A percentile compares a stretch with the other conserved stretches of the same genome.
Evolutionary conservation across 2,329 filamentous ascomycete genomes (phyloP).

Genomic region (Ascochyta fabae): DNA sequence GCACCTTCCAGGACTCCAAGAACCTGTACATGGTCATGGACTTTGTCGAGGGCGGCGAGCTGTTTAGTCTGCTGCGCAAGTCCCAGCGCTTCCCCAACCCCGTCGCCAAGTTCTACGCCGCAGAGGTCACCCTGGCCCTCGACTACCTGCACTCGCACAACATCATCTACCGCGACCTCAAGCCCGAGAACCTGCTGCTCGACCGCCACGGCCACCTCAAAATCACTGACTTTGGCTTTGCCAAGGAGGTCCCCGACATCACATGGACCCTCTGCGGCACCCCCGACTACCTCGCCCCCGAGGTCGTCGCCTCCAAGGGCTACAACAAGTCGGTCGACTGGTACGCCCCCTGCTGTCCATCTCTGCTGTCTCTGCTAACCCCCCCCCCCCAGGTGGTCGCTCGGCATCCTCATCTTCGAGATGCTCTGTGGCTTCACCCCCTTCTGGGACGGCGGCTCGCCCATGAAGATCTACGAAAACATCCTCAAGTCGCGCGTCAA

Average conservation of each 20-base stretch:
- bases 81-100: conserved; percentile 98
- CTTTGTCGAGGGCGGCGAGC: conserved; percentile 96
- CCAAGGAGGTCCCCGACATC: conserved; percentile 97
- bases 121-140: conserved; percentile 92
- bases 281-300: conserved; percentile 94
- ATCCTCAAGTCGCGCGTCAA: conserved; percentile 95
- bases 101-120: conserved; percentile 98
- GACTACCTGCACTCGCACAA: conserved; percentile 94
- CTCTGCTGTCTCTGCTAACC: conserved; percentile 10
- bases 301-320: conserved; percentile 98
- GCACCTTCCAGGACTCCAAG: conserved; percentile 93
- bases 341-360: conserved; percentile 60
- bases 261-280: conserved; percentile 99
- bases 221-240: conserved; percentile 98
- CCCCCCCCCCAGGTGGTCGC: conserved; percentile 77
- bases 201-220: conserved; percentile 94
- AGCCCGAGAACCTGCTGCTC: conserved; percentile 90
- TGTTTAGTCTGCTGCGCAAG: conserved; percentile 94
- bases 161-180: conserved; percentile 97
- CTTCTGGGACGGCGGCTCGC: conserved; percentile 97
- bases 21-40: conserved; percentile 99
- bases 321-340: conserved; percentile 99
- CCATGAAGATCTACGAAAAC: conserved; percentile 99
- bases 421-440: conserved; percentile 99
- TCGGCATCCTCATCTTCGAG: conserved; percentile 98